These are phyloP conservation scores for Cryptococcus depauperatus DNA, from an alignment of 1,284 basidiomycete genomes.

Conservation along the genomic window DNA sequence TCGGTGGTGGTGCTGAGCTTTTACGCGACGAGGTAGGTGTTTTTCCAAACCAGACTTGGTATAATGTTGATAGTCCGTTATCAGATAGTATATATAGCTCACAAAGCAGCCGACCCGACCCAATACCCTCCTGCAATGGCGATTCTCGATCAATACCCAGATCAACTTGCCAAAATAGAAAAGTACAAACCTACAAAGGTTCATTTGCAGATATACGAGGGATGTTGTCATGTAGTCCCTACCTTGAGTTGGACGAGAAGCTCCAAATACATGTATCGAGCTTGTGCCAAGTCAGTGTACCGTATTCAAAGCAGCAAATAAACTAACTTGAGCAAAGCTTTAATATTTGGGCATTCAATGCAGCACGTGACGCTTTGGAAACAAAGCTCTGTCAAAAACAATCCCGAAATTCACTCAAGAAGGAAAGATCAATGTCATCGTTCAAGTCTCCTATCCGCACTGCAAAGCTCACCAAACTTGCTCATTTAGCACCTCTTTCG, in stretches of 20 bases:
- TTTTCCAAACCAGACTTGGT: background rate
- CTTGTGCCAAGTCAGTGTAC: constrained; percentile 36
- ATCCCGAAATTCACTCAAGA: constrained; percentile 7
- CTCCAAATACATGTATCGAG: constrained; percentile 43
- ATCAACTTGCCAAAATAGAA: constrained; percentile 37
- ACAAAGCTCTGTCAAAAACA: constrained; percentile 14
- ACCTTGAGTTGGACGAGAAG: constrained; percentile 43
- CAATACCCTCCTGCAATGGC: constrained; percentile 41
- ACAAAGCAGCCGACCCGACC: constrained; percentile 47
- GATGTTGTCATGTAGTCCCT: constrained; percentile 44
- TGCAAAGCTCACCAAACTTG: background rate
- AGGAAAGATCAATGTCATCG: background rate
- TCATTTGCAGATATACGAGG: constrained; percentile 47
- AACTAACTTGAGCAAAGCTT: constrained; percentile 23
- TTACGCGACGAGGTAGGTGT: constrained; percentile 36
- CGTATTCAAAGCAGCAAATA: background rate
- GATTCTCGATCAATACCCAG: constrained; percentile 43
- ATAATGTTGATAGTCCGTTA: constrained; percentile 16
- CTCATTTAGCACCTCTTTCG: background rate
- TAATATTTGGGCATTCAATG: constrained; percentile 43
- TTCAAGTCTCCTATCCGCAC: no score
- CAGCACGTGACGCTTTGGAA: constrained; percentile 27
- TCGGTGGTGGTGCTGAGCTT: constrained; percentile 47
- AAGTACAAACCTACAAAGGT: constrained; percentile 48
- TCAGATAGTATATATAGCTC: constrained; percentile 48